A percentile compares a stretch with the other conserved stretches of the same genome.
Conservation (phyloP, 78 protist genomes). For the Protostelium mycophagum region DNA sequence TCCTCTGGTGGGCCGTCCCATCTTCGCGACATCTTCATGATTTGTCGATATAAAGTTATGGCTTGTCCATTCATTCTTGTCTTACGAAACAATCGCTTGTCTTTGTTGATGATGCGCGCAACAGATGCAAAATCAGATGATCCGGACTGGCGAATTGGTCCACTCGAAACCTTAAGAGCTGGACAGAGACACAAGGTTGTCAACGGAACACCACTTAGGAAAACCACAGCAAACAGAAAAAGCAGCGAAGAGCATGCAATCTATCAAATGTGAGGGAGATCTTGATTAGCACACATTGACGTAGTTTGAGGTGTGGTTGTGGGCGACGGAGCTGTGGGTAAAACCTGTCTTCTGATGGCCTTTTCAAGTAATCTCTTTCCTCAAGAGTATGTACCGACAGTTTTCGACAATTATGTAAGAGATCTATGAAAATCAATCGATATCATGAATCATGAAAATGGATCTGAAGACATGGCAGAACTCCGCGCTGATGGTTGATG, state of each 20-base stretch:
- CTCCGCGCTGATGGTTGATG: background rate
- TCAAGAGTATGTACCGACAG: conserved; percentile 63
- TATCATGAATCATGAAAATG: conserved; percentile 1
- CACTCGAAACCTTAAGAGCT: too few species aligned
- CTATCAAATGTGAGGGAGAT: background rate
- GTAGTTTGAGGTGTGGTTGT: conserved; percentile 51
- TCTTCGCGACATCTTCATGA: background rate
- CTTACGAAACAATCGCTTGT: too few species aligned
- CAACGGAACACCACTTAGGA: too few species aligned
- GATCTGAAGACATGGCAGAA: background rate
- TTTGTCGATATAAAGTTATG: background rate
- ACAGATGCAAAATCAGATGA: too few species aligned
- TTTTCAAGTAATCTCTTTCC: conserved; percentile 79
- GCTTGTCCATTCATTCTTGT: background rate
- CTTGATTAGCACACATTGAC: background rate
- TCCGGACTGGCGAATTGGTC: too few species aligned
- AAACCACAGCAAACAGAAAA: too few species aligned
- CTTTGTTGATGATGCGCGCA: too few species aligned
- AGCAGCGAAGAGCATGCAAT: background rate
- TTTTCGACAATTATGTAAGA: conserved; percentile 10
- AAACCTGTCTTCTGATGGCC: conserved; percentile 67
- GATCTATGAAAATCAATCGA: background rate
- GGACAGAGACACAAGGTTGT: too few species aligned
- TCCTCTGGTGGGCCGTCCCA: background rate
- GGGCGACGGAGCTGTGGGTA: conserved; percentile 84